phyloP scores from a whole-genome alignment of 148 eudicot species.

The Dianthus caryophyllus region DNA sequence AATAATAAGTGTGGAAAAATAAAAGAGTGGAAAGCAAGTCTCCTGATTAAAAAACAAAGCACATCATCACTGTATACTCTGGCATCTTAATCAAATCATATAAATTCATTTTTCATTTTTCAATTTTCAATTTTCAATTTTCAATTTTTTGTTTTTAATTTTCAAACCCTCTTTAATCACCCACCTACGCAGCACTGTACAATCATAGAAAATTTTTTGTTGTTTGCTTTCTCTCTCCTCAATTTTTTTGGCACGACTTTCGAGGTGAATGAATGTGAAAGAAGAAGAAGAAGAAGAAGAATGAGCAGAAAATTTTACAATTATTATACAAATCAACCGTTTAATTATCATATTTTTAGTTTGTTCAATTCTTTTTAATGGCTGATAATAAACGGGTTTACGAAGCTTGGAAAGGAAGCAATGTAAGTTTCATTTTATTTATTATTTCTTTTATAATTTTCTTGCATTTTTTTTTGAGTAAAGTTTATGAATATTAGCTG shows the following conservation, averaged over 20 bases:
- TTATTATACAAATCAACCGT: slow-evolving; percentile 25
- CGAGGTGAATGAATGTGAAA: background rate
- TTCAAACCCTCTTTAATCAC: background rate
- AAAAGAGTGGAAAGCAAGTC: slow-evolving; percentile 14
- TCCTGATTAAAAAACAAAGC: slow-evolving; percentile 4
- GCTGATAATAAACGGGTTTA: slow-evolving; percentile 34
- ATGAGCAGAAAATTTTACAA: slow-evolving; percentile 26
- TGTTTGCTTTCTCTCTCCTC: background rate
- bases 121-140: too few species aligned
- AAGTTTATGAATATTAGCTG: background rate
- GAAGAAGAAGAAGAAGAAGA: slow-evolving; percentile 2
- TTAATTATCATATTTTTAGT: slow-evolving; percentile 13
- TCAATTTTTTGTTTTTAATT: background rate
- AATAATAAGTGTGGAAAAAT: too few species aligned
- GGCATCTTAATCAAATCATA: background rate
- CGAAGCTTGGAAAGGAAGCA: slow-evolving; percentile 60
- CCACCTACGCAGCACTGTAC: background rate
- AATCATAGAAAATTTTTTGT: too few species aligned
- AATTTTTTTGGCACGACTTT: background rate
- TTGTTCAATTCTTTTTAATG: slow-evolving; percentile 24
- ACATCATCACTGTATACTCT: slow-evolving; percentile 13
- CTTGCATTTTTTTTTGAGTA: background rate
- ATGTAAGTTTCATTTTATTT: slow-evolving; percentile 27
- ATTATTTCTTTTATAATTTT: background rate
- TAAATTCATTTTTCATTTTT: background rate